Percentiles rank a stretch among this genome's conserved stretches.
Conservation (phyloP, 768 basidiomycete genomes). For the Megacollybia marginata region DNA sequence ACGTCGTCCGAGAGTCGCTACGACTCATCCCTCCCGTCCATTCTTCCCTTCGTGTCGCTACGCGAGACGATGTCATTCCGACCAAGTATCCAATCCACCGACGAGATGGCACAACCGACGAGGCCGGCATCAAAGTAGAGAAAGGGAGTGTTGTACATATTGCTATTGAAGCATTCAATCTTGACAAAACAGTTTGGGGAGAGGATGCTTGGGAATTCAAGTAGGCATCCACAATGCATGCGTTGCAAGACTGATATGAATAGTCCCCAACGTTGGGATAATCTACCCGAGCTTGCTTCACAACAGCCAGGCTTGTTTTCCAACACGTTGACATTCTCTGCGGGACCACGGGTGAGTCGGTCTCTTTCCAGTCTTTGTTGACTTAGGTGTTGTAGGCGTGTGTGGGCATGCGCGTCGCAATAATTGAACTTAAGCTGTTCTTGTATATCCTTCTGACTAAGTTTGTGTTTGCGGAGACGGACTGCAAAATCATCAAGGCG, state of each 20-base stretch:
- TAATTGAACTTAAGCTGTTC: slow-evolving; percentile 80
- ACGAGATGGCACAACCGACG: slow-evolving; percentile 36
- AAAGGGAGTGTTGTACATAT: slow-evolving; percentile 75
- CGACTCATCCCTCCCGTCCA: slow-evolving; percentile 76
- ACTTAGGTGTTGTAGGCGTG: slow-evolving; percentile 48
- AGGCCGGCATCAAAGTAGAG: slow-evolving; percentile 39
- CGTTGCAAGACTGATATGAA: slow-evolving; percentile 11
- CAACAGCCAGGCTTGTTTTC: slow-evolving; percentile 66
- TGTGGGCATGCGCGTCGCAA: slow-evolving; percentile 73
- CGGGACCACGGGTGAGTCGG: slow-evolving; percentile 74
- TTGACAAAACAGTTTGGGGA: slow-evolving; percentile 79
- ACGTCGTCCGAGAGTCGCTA: slow-evolving; percentile 67
- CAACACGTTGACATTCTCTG: slow-evolving; percentile 70
- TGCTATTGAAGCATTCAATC: slow-evolving; percentile 72
- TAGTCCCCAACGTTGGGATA: slow-evolving; percentile 79
- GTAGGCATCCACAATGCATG: slow-evolving; percentile 33
- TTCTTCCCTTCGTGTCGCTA: slow-evolving; percentile 74
- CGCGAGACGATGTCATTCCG: slow-evolving; percentile 71
- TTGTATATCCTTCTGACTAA: slow-evolving; percentile 61
- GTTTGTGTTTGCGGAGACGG: slow-evolving; percentile 51
- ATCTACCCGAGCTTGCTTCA: slow-evolving; percentile 59
- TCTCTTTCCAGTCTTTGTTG: background rate
- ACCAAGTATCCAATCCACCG: slow-evolving; percentile 54
- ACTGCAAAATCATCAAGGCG: slow-evolving; percentile 44
- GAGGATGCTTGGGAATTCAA: slow-evolving; percentile 75